phyloP scores from a whole-genome alignment of 768 basidiomycete species.

The Lepiota brunneoincarnata region DNA sequence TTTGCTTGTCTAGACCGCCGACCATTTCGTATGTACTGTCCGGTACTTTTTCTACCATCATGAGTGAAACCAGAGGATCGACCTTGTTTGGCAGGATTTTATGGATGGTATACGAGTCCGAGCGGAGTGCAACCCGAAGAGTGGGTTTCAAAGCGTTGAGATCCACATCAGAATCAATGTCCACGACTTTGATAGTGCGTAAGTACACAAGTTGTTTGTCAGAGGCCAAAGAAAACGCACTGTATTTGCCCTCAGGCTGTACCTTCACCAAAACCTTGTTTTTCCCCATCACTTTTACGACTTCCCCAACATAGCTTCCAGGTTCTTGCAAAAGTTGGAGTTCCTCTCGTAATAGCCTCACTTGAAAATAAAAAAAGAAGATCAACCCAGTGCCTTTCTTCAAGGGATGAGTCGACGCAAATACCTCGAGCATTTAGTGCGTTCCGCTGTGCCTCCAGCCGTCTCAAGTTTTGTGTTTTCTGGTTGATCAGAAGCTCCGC shows the following conservation, averaged over 20 bases:
- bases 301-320: constrained; percentile 95
- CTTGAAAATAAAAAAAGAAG: constrained; percentile 33
- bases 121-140: constrained; percentile 91
- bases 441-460: constrained; percentile 96
- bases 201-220: neutral
- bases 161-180: constrained; percentile 87
- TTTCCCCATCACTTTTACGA: constrained; percentile 99
- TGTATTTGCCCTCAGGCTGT: constrained; percentile 98
- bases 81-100: constrained; percentile 97
- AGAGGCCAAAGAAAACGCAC: constrained; percentile 47
- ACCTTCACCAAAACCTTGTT: constrained; percentile 98
- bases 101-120: constrained; percentile 95
- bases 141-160: constrained; percentile 76
- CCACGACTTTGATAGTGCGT: constrained; percentile 64
- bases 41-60: constrained; percentile 99
- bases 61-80: constrained; percentile 95
- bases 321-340: constrained; percentile 92
- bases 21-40: constrained; percentile 99
- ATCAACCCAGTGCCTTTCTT: neutral
- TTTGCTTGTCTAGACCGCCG: constrained; percentile 97
- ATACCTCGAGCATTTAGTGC: constrained; percentile 92
- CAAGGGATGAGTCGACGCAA: constrained; percentile 3
- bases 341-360: constrained; percentile 88
- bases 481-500: constrained; percentile 93
- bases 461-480: constrained; percentile 93